Evolutionary conservation across 176 grass and related monocot genomes (phyloP), one percentile per base, ranked within the genome.

Genomic region (Triticum urartu): DNA sequence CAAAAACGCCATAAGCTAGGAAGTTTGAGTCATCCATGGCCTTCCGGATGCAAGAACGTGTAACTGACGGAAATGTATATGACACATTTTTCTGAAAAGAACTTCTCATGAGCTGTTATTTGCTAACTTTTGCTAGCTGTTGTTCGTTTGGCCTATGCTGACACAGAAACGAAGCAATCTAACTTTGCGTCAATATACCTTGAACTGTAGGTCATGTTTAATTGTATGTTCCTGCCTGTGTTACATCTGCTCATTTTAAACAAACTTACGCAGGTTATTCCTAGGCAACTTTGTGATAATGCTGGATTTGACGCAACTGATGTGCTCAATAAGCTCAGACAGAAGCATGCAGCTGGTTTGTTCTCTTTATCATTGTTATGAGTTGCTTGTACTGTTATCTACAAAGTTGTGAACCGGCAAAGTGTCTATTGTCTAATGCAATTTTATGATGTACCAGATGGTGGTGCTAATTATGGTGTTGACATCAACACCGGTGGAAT

Each of bases 251-350:
- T 91, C 40, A 87, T 59, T 82, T 78, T 5, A 64, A 79, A 73
- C 64, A 64, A 68, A 86, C 35, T 18, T 24, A 0, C 85, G 64
- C 81, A 93, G 95, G 89, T 98, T 74, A 98, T 98, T 79, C 95
- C 95, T 35, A 88, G 93, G 11, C 95, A 98, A 93, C 95, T 98
- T 79, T 98, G 95, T 58, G 93, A 95, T 79, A 98, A 98, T 86
- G 95, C 95, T 92, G 95, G 93, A 75, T 98, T 95, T 85, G 95
- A 98, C 34, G 93, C 95, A 83, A 98, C 93, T 21, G 95, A 98
- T 79, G 93, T 95, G 17, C 83, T 98, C 47, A 98, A 95, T 77
- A 98, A 95, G 86, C 95, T 98, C 36, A 90, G 95, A 75, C 95
- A 98, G 78, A 98, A 98, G 63, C 95, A 98, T 81, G 93, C 95